These are phyloP conservation scores for Cryptococcus amylolentus DNA, from an alignment of 1,284 basidiomycete genomes.

Conservation along the genomic window DNA sequence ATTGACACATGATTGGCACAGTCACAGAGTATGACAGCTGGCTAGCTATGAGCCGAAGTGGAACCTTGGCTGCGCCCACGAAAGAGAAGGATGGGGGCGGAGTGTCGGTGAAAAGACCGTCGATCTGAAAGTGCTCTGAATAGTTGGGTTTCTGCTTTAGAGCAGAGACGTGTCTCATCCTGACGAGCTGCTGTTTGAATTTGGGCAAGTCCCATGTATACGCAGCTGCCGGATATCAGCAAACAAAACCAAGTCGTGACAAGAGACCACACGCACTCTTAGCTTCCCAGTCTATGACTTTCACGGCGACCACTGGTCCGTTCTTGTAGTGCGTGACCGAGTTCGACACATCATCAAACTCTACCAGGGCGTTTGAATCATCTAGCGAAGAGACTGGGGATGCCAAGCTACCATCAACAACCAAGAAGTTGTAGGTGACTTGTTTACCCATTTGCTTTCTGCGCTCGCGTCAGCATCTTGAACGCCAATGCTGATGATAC, in stretches of 20 bases:
- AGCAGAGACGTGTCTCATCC: conserved; percentile 91
- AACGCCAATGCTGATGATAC: conserved; percentile 21
- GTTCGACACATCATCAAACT: conserved; percentile 89
- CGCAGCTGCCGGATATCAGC: conserved; percentile 55
- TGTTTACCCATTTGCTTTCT: conserved; percentile 81
- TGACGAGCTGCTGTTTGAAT: conserved; percentile 79
- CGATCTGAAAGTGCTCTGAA: conserved; percentile 86
- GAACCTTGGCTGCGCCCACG: conserved; percentile 80
- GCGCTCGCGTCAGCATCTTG: conserved; percentile 1
- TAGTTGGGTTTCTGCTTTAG: conserved; percentile 90
- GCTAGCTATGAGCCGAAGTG: conserved; percentile 74
- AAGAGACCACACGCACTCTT: conserved; percentile 47
- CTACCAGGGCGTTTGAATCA: conserved; percentile 78
- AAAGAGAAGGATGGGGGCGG: conserved; percentile 83
- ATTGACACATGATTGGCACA: conserved; percentile 84
- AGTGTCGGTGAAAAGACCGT: conserved; percentile 86
- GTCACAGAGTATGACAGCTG: conserved; percentile 69
- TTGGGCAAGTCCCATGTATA: conserved; percentile 88
- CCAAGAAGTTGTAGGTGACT: conserved; percentile 86
- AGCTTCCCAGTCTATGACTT: conserved; percentile 81
- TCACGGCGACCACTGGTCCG: conserved; percentile 82
- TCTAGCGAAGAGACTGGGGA: conserved; percentile 75
- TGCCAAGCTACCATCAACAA: conserved; percentile 62
- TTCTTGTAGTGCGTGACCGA: conserved; percentile 61
- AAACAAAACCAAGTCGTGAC: neutral